These are phyloP conservation scores for Ulvella scutata DNA, from an alignment of 139 green algal species.

Conservation along the genomic window DNA sequence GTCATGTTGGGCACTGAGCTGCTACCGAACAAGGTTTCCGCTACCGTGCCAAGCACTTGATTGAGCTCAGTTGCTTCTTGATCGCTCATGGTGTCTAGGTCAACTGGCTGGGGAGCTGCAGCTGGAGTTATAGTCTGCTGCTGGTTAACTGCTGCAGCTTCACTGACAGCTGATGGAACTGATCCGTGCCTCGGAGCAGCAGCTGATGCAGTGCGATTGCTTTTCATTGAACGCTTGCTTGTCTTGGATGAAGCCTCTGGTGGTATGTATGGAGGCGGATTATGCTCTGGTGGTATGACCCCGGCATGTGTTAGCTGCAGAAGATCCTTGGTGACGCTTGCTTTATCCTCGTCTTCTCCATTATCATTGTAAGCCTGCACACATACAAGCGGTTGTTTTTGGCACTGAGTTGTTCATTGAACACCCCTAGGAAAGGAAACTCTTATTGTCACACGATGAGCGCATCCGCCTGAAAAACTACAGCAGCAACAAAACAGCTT, in stretches of 20 bases:
- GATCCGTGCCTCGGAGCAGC: too few relatives aligned
- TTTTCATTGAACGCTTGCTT: background rate
- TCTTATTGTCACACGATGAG: background rate
- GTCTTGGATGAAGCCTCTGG: background rate
- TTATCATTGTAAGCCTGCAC: background rate
- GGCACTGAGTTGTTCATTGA: background rate
- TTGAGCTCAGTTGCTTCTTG: background rate
- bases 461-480: background rate
- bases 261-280: background rate
- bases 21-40: background rate
- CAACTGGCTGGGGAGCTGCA: too few relatives aligned
- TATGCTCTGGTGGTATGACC: background rate
- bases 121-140: too few relatives aligned
- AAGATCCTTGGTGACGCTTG: background rate
- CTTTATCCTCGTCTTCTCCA: background rate
- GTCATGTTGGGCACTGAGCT: background rate
- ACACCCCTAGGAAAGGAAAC: background rate
- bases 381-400: background rate
- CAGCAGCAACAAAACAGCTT: background rate
- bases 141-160: background rate
- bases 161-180: background rate
- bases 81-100: too few relatives aligned
- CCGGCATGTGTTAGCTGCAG: background rate
- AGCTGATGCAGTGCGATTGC: background rate
- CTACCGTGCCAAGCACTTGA: background rate